Evolutionary conservation across 345 rosid genomes (phyloP).

Genomic region (Hibiscus trionum): DNA sequence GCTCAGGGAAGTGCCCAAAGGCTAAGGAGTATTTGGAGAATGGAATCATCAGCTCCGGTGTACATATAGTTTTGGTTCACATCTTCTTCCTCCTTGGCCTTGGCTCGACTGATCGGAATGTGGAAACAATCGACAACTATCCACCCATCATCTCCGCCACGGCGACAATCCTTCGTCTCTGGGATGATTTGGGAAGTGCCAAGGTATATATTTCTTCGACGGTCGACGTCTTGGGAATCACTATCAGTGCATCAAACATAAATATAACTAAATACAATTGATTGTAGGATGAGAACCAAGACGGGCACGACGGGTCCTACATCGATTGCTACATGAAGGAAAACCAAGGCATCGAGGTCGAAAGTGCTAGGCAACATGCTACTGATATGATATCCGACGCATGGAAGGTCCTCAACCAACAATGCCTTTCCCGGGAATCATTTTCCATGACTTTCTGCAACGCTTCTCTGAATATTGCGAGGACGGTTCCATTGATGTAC

Average conservation of each 20-base stretch:
- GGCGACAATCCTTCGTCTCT: conserved; percentile 45
- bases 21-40: conserved; percentile 47
- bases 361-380: conserved; percentile 28
- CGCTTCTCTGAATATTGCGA: conserved; percentile 40
- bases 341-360: conserved; percentile 19
- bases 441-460: conserved; percentile 28
- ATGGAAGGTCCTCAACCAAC: conserved; percentile 51
- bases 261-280: background rate
- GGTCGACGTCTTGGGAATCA: no score
- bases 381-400: conserved; percentile 30
- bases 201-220: conserved; percentile 19
- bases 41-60: conserved; percentile 54
- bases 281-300: conserved; percentile 44
- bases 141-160: conserved; percentile 33
- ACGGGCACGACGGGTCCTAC: conserved; percentile 53
- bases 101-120: conserved; percentile 20
- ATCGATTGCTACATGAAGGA: conserved; percentile 47
- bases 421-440: conserved; percentile 27
- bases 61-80: conserved; percentile 36
- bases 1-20: conserved; percentile 23
- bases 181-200: conserved; percentile 63
- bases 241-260: no score
- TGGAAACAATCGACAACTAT: conserved; percentile 23
- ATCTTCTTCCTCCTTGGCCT: conserved; percentile 42
- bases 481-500: conserved; percentile 58